These are phyloP conservation scores for Psilocybe cyanescens DNA, from an alignment of 768 basidiomycete genomes.

Conservation along the genomic window DNA sequence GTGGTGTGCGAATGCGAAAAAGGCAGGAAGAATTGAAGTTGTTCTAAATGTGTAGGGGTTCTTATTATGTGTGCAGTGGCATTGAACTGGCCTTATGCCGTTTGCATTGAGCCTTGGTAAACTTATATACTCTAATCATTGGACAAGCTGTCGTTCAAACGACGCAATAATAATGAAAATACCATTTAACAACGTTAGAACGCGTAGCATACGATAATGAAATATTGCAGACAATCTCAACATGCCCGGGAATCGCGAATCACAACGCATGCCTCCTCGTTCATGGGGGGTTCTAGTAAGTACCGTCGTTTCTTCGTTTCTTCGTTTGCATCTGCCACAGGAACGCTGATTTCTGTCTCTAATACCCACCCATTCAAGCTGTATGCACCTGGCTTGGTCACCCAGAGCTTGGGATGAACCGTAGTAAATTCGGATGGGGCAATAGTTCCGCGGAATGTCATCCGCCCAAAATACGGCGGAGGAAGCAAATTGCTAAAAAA, in stretches of 20 bases:
- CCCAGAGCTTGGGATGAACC: constrained; percentile 59
- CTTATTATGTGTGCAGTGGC: too few relatives aligned
- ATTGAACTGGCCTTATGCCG: too few relatives aligned
- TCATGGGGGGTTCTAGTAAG: constrained; percentile 32
- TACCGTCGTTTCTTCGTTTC: constrained; percentile 34
- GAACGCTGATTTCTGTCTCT: constrained; percentile 46
- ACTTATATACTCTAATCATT: too few relatives aligned
- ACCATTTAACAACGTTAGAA: not conserved
- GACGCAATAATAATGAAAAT: too few relatives aligned
- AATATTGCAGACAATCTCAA: constrained; percentile 18
- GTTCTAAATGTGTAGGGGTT: too few relatives aligned
- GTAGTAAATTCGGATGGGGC: constrained; percentile 47
- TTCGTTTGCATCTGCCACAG: constrained; percentile 6
- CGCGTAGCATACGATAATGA: not conserved
- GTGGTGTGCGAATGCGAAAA: too few relatives aligned
- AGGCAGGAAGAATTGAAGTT: too few relatives aligned
- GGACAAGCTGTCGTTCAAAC: too few relatives aligned
- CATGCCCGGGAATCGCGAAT: constrained; percentile 30
- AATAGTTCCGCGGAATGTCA: constrained; percentile 65
- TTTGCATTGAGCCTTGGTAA: too few relatives aligned
- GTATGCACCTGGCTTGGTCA: constrained; percentile 67
- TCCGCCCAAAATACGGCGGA: constrained; percentile 66
- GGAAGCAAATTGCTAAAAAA: constrained; percentile 43
- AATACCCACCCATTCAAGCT: constrained; percentile 69
- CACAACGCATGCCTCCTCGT: constrained; percentile 30